Base-by-base conservation (phyloP, 257 asterid genomes). In the Solanum pimpinellifolium region DNA sequence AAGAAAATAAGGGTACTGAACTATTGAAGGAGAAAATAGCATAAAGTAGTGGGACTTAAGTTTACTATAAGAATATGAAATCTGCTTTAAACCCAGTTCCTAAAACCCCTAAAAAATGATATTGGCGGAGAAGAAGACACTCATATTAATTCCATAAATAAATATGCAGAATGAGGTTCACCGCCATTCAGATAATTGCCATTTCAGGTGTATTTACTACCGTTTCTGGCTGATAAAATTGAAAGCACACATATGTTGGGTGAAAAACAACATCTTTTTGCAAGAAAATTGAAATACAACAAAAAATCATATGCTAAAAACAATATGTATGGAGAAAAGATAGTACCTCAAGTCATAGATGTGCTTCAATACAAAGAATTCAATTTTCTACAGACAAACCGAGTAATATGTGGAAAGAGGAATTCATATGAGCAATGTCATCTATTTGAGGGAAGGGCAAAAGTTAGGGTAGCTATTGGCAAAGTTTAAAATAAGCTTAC, bases 181-280 rank as follows among this genome's bases (percentile, higher is more conserved):
- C 95, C 83, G 92, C 94, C 39, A 3, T 95, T 56, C 98, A 97
- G 42, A 94, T 97, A 85, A 90, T 97, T 23, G 95, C 95, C 73
- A 89, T 94, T 31, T 95, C 98, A 82, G 97, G 94, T 85, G 91
- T 94, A 86, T 95, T 97, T 92, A 95, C 99, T 69, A 96, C 95
- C 82, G 93, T 95, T 86, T 93, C 98, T 88, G 91, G 91, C 87
- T 94, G 98, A 98, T 95, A 89, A 74, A 56, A 59, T 59, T 59
- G 66, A 20, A 59, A 59, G 66, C 66, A 23, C 66, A 59, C 66
- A 59, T 25, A 59, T 59, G 20, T 20, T 59, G 66, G 8, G 66
- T 59, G 21, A 59, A 56, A 56, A 20, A n/a, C 66, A 56, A 56
- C 66, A 56, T 56, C 25, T 20, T 59, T 59, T 59, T 59, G 25